Conservation (phyloP, 2,329 filamentous ascomycete genomes). For the Colletotrichum plurivorum region DNA sequence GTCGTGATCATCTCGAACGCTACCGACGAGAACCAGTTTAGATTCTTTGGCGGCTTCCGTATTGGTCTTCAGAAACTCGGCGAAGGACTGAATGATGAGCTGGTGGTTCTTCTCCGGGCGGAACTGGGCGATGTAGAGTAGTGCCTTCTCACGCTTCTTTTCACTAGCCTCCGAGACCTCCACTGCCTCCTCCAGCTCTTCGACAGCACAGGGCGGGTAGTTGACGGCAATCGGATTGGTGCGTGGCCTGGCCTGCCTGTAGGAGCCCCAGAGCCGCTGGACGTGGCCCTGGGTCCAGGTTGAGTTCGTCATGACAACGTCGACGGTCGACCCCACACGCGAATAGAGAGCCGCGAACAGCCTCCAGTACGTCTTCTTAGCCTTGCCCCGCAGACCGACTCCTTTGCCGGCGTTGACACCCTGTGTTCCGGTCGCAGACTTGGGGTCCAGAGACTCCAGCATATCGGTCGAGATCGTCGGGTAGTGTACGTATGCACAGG, state of each 20-base stretch:
- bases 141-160: constrained; percentile 75
- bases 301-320: constrained; percentile 98
- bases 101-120: constrained; percentile 97
- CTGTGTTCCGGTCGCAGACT: constrained; percentile 69
- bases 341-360: constrained; percentile 87
- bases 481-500: constrained; percentile 96
- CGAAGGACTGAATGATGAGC: constrained; percentile 87
- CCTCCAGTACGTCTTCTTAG: constrained; percentile 89
- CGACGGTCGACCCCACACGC: constrained; percentile 84
- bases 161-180: constrained; percentile 80
- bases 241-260: constrained; percentile 60
- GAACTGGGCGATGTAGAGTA: constrained; percentile 98
- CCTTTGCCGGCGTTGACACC: constrained; percentile 90
- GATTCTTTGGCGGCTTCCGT: constrained; percentile 67
- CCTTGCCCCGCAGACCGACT: constrained; percentile 75
- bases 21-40: constrained; percentile 87
- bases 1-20: constrained; percentile 88
- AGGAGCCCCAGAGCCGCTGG: constrained; percentile 81
- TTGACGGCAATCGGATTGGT: constrained; percentile 78
- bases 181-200: constrained; percentile 83
- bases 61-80: constrained; percentile 76
- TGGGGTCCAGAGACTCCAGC: constrained; percentile 84
- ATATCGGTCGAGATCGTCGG: constrained; percentile 99
- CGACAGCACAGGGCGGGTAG: constrained; percentile 93
- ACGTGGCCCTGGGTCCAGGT: constrained; percentile 93